Evolutionary conservation across 331 rosid genomes (phyloP).

Genomic region (Ulmus americana): DNA sequence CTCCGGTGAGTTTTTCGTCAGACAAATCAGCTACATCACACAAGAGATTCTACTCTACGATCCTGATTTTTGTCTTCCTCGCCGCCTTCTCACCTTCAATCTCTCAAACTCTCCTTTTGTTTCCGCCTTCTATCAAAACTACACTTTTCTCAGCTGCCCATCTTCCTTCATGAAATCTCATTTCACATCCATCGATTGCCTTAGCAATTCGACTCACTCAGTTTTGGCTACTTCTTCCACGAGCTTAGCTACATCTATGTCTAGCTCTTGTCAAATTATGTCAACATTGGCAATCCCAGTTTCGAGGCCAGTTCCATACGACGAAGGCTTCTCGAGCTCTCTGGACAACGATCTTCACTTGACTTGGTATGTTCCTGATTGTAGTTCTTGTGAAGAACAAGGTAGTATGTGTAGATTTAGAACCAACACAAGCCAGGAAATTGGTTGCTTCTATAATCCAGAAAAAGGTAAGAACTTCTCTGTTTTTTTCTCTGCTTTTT

Average conservation of each 20-base stretch:
- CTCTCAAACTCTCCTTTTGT: slow-evolving; percentile 53
- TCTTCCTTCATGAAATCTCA: slow-evolving; percentile 28
- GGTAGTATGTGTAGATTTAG: slow-evolving; percentile 42
- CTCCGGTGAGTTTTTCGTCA: slow-evolving; percentile 47
- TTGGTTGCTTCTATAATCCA: slow-evolving; percentile 30
- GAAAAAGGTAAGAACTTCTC: slow-evolving; percentile 38
- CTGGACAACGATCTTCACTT: slow-evolving; percentile 40
- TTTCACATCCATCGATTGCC: slow-evolving; percentile 47
- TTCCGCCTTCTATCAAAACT: slow-evolving; percentile 30
- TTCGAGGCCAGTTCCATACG: slow-evolving; percentile 17
- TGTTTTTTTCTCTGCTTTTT: slow-evolving; percentile 2
- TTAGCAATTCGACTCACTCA: slow-evolving; percentile 54
- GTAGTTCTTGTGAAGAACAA: slow-evolving; percentile 49
- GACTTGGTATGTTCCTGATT: slow-evolving; percentile 57
- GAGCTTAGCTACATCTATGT: slow-evolving; percentile 24
- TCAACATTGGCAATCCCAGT: slow-evolving; percentile 34
- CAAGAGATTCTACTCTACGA: slow-evolving; percentile 57
- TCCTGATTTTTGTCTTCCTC: slow-evolving; percentile 50
- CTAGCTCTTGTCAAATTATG: slow-evolving; percentile 33
- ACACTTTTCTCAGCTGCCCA: slow-evolving; percentile 57
- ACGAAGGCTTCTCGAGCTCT: slow-evolving; percentile 21
- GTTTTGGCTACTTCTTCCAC: slow-evolving; percentile 45
- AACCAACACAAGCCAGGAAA: slow-evolving; percentile 32
- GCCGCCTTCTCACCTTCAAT: slow-evolving; percentile 42
- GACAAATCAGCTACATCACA: slow-evolving; percentile 40